phyloP scores from a whole-genome alignment of 257 asterid genomes.

The Gardenia jasminoides region DNA sequence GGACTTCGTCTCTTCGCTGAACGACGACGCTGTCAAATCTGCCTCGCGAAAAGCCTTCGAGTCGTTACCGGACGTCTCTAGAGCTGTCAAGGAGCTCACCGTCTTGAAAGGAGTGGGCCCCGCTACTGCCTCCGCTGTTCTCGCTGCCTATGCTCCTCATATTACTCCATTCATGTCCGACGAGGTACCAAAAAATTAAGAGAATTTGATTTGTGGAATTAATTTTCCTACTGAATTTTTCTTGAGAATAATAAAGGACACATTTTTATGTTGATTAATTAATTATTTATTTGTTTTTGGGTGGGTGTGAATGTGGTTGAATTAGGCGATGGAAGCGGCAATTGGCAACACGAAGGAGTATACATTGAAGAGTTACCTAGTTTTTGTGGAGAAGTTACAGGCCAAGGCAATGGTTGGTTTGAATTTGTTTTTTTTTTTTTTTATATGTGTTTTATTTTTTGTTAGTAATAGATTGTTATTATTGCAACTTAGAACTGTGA shows the following conservation, averaged over 20 bases:
- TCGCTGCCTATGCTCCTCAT: conserved; percentile 84
- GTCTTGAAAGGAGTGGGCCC: conserved; percentile 89
- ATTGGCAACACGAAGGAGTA: conserved; percentile 75
- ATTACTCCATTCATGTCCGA: conserved; percentile 90
- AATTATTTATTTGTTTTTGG: no score
- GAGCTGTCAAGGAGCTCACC: conserved; percentile 61
- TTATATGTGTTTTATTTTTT: neutral
- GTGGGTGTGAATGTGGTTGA: neutral
- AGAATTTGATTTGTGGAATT: neutral
- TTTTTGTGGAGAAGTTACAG: conserved; percentile 62
- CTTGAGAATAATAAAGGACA: neutral
- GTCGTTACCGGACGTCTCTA: conserved; percentile 59
- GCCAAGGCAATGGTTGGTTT: conserved; percentile 67
- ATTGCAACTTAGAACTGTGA: no score
- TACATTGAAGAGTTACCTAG: conserved; percentile 62
- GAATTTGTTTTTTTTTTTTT: neutral
- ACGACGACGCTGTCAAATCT: conserved; percentile 54
- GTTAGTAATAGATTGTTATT: no score
- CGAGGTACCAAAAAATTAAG: conserved; percentile 43
- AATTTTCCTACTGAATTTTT: neutral
- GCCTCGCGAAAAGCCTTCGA: conserved; percentile 74
- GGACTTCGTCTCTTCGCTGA: conserved; percentile 60
- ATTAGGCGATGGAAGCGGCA: conserved; percentile 71
- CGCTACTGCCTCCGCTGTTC: conserved; percentile 91
- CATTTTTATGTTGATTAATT: no score